Conservation (phyloP, 2,329 filamentous ascomycete genomes). For the Daldinia sp. region DNA sequence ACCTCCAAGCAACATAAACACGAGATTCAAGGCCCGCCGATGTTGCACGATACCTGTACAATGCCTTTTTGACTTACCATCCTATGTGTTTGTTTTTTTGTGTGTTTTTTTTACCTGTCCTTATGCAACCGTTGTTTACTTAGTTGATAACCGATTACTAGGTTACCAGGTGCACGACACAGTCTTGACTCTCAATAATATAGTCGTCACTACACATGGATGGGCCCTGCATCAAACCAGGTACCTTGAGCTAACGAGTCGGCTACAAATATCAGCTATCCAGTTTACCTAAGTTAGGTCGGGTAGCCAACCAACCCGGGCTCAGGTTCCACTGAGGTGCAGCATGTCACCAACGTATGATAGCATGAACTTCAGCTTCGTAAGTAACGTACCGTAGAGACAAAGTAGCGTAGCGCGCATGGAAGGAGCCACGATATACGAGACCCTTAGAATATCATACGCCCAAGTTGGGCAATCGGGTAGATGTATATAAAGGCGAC, state of each 20-base stretch:
- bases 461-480: slow-evolving; percentile 7
- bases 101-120: too few species aligned
- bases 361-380: slow-evolving; percentile 16
- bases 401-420: slow-evolving; percentile 4
- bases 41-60: slow-evolving; percentile 27
- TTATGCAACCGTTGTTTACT: slow-evolving; percentile 4
- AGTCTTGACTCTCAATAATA: slow-evolving; percentile 18
- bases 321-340: slow-evolving; percentile 25
- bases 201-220: slow-evolving; percentile 20
- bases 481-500: slow-evolving; percentile 25
- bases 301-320: neutral
- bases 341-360: slow-evolving; percentile 35
- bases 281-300: neutral
- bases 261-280: slow-evolving; percentile 1
- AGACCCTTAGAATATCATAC: slow-evolving; percentile 9
- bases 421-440: slow-evolving; percentile 26
- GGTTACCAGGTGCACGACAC: slow-evolving; percentile 7
- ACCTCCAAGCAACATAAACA: slow-evolving; percentile 27
- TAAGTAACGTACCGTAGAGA: slow-evolving; percentile 31
- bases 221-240: slow-evolving; percentile 13
- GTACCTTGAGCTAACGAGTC: slow-evolving; percentile 14
- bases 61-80: slow-evolving; percentile 11
- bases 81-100: slow-evolving; percentile 21
- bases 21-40: slow-evolving; percentile 28
- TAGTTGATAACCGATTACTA: slow-evolving; percentile 11